Base-by-base conservation (phyloP, 495 filamentous ascomycete species). In the Penicillium nucicola region DNA sequence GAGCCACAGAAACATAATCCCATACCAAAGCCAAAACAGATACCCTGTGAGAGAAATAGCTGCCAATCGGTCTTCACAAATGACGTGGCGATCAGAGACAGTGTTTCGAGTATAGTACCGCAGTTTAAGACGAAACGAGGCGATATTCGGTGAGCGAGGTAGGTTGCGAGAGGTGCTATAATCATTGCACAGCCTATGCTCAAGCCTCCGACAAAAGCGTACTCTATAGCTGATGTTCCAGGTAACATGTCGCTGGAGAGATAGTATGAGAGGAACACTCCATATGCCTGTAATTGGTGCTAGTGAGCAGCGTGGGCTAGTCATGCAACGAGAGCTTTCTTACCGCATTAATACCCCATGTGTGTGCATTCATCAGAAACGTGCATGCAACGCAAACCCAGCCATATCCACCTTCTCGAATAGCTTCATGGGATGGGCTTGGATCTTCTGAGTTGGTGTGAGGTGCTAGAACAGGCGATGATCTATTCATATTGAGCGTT, bases 191-290 rank as follows among this genome's bases (percentile, higher is more conserved):
- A 52, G n/a, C 63, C 69, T 50, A 82, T 74, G 37, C 69, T 75
- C 28, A 79, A 62, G 6, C 77, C 76, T 42, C 77, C 77, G 38
- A 83, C 61, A 53, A 83, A 78, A 28, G 78, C 79, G 48, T 75
- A 83, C 7, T 75, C 66, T 14, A 80, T 67, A 15, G 56, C 39
- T 0, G 69, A 65, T 6, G 78, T 71, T 20, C 55, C 61, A 0
- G 77, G 74, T 56, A 75, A 80, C 35, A 60, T 57, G 50, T 69
- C 60, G 45, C 53, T 60, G 31, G 58, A 43, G 28, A 82, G 70
- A 42, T 81, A 83, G 55, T 78, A 59, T 15, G 76, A 63, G 20
- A 82, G 73, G 55, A 80, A 79, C 33, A 81, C 75, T 19, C 72
- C 73, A 50, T 78, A 82, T 5, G 68, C 30, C 42, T 45, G 18